Percentiles rank a stretch among this genome's conserved stretches.
Evolutionary conservation across 768 basidiomycete species (phyloP).

Genomic region (Lentinula lateritia): DNA sequence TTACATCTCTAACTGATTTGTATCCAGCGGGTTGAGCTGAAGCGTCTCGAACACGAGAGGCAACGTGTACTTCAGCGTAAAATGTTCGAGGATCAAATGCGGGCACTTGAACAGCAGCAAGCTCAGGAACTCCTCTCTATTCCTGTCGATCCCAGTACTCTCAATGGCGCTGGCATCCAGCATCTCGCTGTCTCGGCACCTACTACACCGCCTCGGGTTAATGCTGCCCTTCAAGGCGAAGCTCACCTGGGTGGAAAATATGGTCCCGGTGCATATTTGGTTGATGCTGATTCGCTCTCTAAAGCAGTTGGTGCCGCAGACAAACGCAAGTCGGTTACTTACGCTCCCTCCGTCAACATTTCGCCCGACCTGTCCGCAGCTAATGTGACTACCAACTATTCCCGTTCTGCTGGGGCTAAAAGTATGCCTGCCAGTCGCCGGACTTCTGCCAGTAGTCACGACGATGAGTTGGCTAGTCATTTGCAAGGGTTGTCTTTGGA

Average conservation of each 20-base stretch:
- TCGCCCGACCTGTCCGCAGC: conserved; percentile 59
- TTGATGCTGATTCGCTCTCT: conserved; percentile 60
- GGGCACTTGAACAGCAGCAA: conserved; percentile 86
- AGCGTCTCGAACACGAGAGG: conserved; percentile 87
- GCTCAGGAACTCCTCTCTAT: conserved; percentile 76
- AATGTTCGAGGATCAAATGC: conserved; percentile 97
- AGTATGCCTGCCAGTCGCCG: conserved; percentile 92
- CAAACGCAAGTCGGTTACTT: conserved; percentile 85
- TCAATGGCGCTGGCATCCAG: conserved; percentile 45
- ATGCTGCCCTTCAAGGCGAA: conserved; percentile 61
- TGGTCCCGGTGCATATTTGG: conserved; percentile 39
- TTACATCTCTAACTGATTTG: conserved; percentile 1
- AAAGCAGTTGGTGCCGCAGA: conserved; percentile 66
- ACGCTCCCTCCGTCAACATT: conserved; percentile 70
- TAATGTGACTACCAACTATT: conserved; percentile 38
- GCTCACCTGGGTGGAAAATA: conserved; percentile 33
- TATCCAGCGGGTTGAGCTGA: conserved; percentile 78
- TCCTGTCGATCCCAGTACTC: conserved; percentile 49
- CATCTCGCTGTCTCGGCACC: conserved; percentile 86
- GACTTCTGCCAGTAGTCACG: conserved; percentile 82
- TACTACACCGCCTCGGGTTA: conserved; percentile 81
- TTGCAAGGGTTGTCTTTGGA: conserved; percentile 67
- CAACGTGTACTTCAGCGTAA: conserved; percentile 83
- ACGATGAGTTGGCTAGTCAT: conserved; percentile 75
- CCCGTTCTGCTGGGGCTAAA: conserved; percentile 72